Base-by-base conservation (phyloP, 257 asterid species). In the Ballota nigra region DNA sequence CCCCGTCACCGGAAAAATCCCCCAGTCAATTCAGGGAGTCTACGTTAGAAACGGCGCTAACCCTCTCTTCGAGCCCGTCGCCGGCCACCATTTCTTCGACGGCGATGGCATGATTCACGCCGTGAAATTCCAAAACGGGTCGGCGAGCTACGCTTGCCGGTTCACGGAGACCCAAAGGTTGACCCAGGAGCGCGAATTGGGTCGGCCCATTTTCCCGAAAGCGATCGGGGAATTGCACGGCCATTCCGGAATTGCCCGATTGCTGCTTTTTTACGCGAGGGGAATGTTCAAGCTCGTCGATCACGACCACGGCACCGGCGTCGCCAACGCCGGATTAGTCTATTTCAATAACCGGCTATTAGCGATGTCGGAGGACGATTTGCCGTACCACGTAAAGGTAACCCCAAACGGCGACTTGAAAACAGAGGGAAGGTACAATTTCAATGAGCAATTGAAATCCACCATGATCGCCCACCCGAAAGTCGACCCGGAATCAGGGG, bases 21-120 rank as follows among this genome's bases (percentile, higher is more conserved):
- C 99, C 2, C 76, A 79, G 0, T 77, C 91, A 5, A 86, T 95
- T 31, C 77, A 77, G 20, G 99, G 99, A 0, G 91, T 86, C 1
- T 95, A 95, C 68, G 89, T 92, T 3, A 58, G 99, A 0, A 95
- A 95, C 95, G 99, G 99, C 0, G 99, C 99, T 0, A 95, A 95
- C 43, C 99, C 99, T 0, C 82, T 84, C 4, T 87, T 86, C 72
- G 96, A 89, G 79, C 99, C 99, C 2, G 63, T 76, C 10, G 96
- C 98, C 68, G 99, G 99, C 0, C 99, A 95, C 86, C 99, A 95
- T 58, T 88, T 95, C 79, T 95, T 95, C 74, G 99, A 95, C 79
- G 99, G 99, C 4, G 99, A 95, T 66, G 99, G 99, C 57, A 95
- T 95, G 99, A 83, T 95, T 66, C 99, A 95, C 73, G 88, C 98